Conservation (phyloP, 305 asterid species). For the Fraxinus sp. region DNA sequence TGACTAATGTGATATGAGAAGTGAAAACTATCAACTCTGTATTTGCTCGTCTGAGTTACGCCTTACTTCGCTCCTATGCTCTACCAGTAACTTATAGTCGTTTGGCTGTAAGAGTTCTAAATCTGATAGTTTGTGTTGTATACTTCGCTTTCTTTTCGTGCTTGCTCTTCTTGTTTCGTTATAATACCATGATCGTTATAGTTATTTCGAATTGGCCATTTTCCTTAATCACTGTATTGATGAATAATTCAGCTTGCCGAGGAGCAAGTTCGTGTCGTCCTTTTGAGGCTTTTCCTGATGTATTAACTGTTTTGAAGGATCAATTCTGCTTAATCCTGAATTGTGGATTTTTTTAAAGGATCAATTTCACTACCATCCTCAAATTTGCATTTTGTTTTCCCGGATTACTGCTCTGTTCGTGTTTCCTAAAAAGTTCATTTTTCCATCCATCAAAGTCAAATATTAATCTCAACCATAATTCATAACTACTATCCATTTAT, state of each 20-base stretch:
- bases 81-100: neutral
- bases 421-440: neutral
- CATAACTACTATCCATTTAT: neutral
- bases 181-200: neutral
- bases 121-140: neutral
- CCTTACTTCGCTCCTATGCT: neutral
- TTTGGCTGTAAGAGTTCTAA: neutral
- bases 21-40: neutral
- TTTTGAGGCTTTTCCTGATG: neutral
- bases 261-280: neutral
- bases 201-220: neutral
- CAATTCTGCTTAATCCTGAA: neutral
- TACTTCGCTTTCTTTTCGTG: neutral
- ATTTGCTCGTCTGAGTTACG: neutral
- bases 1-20: neutral
- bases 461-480: neutral
- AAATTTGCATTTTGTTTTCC: neutral
- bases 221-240: neutral
- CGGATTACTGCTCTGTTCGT: neutral
- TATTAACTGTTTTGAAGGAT: neutral
- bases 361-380: neutral
- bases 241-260: neutral
- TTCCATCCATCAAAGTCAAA: neutral
- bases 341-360: neutral
- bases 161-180: conserved; percentile 1